These are phyloP conservation scores for Apophysomyces elegans DNA, from an alignment of 371 early-diverging fungal species.

Conservation along the genomic window DNA sequence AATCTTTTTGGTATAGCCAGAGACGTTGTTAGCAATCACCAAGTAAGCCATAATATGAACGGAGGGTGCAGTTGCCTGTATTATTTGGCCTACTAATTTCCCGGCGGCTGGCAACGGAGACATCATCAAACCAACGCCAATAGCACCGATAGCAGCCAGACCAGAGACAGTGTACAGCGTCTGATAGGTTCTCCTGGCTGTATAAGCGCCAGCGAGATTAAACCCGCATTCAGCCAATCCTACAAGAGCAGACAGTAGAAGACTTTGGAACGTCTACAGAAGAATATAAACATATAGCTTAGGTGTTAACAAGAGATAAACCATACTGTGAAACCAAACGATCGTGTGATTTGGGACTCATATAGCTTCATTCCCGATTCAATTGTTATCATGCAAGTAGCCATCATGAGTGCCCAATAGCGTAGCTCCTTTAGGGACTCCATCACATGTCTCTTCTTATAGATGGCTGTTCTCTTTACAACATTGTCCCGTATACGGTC, in stretches of 20 bases:
- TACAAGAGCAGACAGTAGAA: conserved; percentile 29
- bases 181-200: conserved; percentile 24
- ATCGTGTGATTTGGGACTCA: conserved; percentile 32
- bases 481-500: conserved; percentile 28
- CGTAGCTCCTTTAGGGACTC: conserved; percentile 29
- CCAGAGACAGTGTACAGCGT: conserved; percentile 27
- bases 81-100: conserved; percentile 1
- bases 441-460: conserved; percentile 24
- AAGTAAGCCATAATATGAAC: conserved; percentile 16
- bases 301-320: too few species aligned
- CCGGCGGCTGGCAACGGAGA: conserved; percentile 26
- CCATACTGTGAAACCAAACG: conserved; percentile 43
- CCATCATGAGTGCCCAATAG: conserved; percentile 22
- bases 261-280: conserved; percentile 31
- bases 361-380: conserved; percentile 10
- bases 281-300: too few species aligned
- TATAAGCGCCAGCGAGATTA: conserved; percentile 25
- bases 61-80: conserved; percentile 20
- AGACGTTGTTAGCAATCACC: neutral
- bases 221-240: conserved; percentile 34
- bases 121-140: conserved; percentile 36
- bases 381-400: too few species aligned
- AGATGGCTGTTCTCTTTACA: conserved; percentile 21
- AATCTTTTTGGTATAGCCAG: conserved; percentile 8
- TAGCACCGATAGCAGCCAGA: conserved; percentile 29